Base-by-base conservation (phyloP, 805 yeast species). In the Grigorovia transvaalensis region DNA sequence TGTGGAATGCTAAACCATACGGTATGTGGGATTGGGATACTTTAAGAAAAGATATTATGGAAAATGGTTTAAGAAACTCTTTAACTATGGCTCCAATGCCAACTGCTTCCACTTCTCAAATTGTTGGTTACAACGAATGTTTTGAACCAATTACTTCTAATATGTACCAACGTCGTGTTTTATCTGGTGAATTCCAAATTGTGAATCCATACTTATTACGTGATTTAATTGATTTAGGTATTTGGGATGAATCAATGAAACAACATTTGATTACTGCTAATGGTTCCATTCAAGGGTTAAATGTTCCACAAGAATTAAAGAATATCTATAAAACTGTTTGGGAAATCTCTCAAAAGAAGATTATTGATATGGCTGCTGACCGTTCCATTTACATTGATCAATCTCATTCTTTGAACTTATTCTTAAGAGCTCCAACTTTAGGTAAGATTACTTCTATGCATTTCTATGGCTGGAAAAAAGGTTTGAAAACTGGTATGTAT, bases 381-480 rank as follows among this genome's bases (percentile, higher is more conserved):
- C 78, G 88, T 73, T 82, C 85, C 54, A 84, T 88, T 20, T 86
- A 75, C 70, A 82, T 85, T 66, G 93, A 85, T 69, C 99, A 93
- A 73, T 88, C 96, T 30, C 98, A 91, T 74, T 84, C 93, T 47
- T 74, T 93, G 76, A 93, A 91, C 69, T 81, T 93, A 57, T 90
- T 88, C 73, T 76, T 93, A 69, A 81, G 79, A 66, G 83, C 82
- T 55, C 97, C 97, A 54, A 89, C 98, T 2, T 86, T 88, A 91
- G 95, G 96, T 62, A 93, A 93, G 70, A 78, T 93, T 66, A 93
- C 98, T 6, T 82, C 93, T 57, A 93, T 93, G 97, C 99, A 93
- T 70, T 93, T 93, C 76, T 91, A 93, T 67, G 98, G 96, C 47
- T 93, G 99, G 99, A 86, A 87, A 75, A 88, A 86, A 75, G 99